These are phyloP conservation scores for Trypanosoma conorhini DNA, from an alignment of 208 protist genomes.

Conservation along the genomic window DNA sequence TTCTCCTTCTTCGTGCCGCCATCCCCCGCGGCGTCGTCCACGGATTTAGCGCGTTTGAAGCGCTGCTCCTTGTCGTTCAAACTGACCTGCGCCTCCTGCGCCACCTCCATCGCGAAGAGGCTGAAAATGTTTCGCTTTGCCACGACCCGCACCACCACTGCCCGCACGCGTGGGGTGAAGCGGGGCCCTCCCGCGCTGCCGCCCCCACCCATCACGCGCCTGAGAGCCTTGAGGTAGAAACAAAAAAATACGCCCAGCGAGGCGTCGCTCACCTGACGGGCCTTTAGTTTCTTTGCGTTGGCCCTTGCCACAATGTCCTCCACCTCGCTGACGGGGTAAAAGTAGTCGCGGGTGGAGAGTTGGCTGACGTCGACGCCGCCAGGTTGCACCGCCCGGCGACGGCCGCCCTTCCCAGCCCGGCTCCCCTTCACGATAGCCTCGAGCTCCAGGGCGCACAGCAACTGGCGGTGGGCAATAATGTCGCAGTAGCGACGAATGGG, in stretches of 20 bases:
- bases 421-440: constrained; percentile 54
- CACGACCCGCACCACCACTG: constrained; percentile 14
- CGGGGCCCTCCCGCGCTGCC: not conserved
- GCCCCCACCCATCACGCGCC: constrained; percentile 4
- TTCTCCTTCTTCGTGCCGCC: constrained; percentile 25
- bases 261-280: constrained; percentile 51
- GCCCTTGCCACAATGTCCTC: constrained; percentile 51
- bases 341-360: constrained; percentile 38
- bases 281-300: constrained; percentile 56
- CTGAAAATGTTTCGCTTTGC: constrained; percentile 7
- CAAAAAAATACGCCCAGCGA: constrained; percentile 74
- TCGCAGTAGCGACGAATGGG: constrained; percentile 95
- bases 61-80: constrained; percentile 49
- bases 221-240: constrained; percentile 71
- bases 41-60: constrained; percentile 19
- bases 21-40: constrained; percentile 9
- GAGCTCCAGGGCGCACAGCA: constrained; percentile 78
- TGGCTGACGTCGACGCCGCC: constrained; percentile 39
- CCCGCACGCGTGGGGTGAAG: constrained; percentile 25
- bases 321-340: constrained; percentile 56
- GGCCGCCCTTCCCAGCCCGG: constrained; percentile 18
- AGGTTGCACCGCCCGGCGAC: constrained; percentile 1
- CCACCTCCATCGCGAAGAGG: constrained; percentile 54
- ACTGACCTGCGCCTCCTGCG: constrained; percentile 47
- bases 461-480: constrained; percentile 91